phyloP scores from a whole-genome alignment of 768 basidiomycete genomes.

The Myochromella boudieri region DNA sequence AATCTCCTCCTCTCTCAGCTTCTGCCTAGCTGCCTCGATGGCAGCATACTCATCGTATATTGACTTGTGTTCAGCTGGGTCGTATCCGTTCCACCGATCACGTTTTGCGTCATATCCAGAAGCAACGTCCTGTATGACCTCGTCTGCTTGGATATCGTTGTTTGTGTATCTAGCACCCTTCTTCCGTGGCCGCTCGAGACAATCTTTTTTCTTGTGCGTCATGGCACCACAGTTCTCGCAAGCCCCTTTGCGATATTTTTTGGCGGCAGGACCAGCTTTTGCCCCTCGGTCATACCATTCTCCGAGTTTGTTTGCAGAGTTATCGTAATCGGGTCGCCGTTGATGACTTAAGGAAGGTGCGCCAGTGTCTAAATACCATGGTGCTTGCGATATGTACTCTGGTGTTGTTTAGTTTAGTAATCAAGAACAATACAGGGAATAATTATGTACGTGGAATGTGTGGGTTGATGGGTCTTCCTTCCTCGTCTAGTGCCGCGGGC shows the following conservation, averaged over 20 bases:
- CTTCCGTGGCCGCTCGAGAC: conserved; percentile 94
- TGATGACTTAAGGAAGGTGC: conserved; percentile 94
- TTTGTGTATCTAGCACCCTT: conserved; percentile 93
- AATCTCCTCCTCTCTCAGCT: conserved; percentile 93
- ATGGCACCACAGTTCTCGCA: conserved; percentile 99
- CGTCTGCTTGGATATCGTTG: conserved; percentile 88
- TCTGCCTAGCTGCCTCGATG: conserved; percentile 86
- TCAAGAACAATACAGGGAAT: background rate
- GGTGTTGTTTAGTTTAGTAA: conserved; percentile 2
- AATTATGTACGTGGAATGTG: conserved; percentile 88
- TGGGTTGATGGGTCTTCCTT: conserved; percentile 95
- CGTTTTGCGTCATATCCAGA: conserved; percentile 90
- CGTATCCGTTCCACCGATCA: conserved; percentile 98
- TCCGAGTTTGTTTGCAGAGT: conserved; percentile 67
- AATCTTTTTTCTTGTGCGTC: conserved; percentile 89
- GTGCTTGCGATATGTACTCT: conserved; percentile 99
- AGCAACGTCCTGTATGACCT: conserved; percentile 79
- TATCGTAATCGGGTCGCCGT: conserved; percentile 69
- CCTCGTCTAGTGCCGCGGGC: conserved; percentile 91
- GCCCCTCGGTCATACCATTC: conserved; percentile 90
- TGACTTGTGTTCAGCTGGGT: conserved; percentile 79
- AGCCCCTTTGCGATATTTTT: conserved; percentile 96
- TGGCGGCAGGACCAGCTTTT: conserved; percentile 86
- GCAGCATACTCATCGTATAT: conserved; percentile 96
- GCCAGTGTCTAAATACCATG: conserved; percentile 97